Percentiles rank a stretch among this genome's conserved stretches.
Evolutionary conservation across 2,329 filamentous ascomycete genomes (phyloP).

Genomic region (Colletotrichum sp.): DNA sequence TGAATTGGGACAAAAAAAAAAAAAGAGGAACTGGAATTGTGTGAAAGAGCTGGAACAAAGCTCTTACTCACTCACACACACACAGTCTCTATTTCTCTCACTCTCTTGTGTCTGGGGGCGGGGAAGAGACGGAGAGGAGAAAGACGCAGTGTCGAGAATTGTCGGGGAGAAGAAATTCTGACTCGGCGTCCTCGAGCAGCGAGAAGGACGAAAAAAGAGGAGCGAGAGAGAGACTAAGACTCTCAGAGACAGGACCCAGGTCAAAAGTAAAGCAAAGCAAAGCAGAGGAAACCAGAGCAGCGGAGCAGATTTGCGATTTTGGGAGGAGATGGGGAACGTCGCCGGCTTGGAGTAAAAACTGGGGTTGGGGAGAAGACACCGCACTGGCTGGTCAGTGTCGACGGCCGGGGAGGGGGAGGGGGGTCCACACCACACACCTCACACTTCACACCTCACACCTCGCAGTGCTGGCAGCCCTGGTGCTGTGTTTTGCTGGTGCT

Average conservation of each 20-base stretch:
- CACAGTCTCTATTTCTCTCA: not conserved
- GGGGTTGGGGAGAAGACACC: conserved; percentile 4
- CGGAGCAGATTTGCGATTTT: conserved; percentile 17
- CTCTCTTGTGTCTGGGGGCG: not conserved
- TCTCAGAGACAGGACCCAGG: not conserved
- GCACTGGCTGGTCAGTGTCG: not conserved
- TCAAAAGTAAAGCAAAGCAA: not conserved
- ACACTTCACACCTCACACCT: not conserved
- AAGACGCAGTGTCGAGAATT: conserved; percentile 3
- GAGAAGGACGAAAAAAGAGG: not conserved
- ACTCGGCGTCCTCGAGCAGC: not conserved
- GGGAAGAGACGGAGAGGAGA: not conserved
- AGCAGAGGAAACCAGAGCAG: conserved; percentile 1
- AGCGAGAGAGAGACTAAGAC: not conserved
- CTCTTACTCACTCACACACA: not conserved
- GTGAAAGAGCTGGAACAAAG: not conserved
- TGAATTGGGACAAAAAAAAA: not conserved
- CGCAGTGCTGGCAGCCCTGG: not conserved
- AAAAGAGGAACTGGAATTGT: not conserved
- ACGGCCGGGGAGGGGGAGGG: conserved; percentile 6
- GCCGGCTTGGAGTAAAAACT: conserved; percentile 20
- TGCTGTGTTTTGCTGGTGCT: not conserved
- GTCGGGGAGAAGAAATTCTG: conserved; percentile 7
- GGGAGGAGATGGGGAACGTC: conserved; percentile 19
- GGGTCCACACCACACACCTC: not conserved